phyloP scores from a whole-genome alignment of 2,329 filamentous ascomycete species.

The Tolypocladium cylindrosporum region DNA sequence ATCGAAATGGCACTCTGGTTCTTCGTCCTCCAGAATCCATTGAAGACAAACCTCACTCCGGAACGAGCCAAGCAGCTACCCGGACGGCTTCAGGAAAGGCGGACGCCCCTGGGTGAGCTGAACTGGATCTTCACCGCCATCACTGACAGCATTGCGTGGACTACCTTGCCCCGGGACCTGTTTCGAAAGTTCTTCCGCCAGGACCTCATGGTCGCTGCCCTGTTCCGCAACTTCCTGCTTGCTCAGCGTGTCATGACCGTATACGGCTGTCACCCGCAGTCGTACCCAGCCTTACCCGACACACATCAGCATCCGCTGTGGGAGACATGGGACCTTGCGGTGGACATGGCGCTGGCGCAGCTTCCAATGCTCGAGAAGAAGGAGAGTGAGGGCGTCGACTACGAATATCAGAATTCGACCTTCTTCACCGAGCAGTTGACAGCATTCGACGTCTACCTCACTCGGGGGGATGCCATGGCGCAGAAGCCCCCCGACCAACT shows the following conservation, averaged over 20 bases:
- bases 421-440: conserved; percentile 97
- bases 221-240: conserved; percentile 92
- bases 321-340: conserved; percentile 95
- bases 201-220: conserved; percentile 95
- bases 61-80: conserved; percentile 84
- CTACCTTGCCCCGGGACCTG: conserved; percentile 75
- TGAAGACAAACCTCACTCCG: conserved; percentile 57
- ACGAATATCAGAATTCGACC: conserved; percentile 87
- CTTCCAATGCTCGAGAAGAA: conserved; percentile 75
- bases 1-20: conserved; percentile 97
- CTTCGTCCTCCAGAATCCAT: conserved; percentile 87
- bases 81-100: conserved; percentile 80
- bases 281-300: conserved; percentile 82
- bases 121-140: conserved; percentile 99
- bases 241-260: conserved; percentile 93
- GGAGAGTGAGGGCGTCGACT: conserved; percentile 63
- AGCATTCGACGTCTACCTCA: conserved; percentile 92
- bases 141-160: conserved; percentile 98
- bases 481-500: conserved; percentile 88
- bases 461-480: conserved; percentile 67
- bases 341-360: conserved; percentile 89
- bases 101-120: conserved; percentile 87
- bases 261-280: conserved; percentile 91
- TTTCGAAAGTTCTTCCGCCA: conserved; percentile 97
- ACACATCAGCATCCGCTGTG: conserved; percentile 92